These are phyloP conservation scores for Penicillium odoratum DNA, from an alignment of 495 filamentous ascomycete genomes.

Conservation along the genomic window DNA sequence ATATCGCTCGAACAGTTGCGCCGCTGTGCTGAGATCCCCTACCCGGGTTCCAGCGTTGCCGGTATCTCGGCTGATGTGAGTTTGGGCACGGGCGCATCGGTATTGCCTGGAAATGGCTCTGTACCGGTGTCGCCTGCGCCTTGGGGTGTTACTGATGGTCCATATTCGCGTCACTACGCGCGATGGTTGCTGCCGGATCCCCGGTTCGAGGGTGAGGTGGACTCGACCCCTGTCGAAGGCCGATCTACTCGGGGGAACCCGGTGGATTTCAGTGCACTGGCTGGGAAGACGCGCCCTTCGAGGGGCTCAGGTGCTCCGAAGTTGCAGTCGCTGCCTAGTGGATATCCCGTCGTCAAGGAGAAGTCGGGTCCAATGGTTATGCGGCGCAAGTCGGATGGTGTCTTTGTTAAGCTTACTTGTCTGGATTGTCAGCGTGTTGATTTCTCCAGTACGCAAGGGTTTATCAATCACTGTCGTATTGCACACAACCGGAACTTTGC, in stretches of 20 bases:
- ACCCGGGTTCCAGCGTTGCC: conserved; percentile 65
- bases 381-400: conserved; percentile 59
- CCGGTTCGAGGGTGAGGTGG: conserved; percentile 69
- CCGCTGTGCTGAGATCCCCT: conserved; percentile 87
- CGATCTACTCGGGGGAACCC: conserved; percentile 74
- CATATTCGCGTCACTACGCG: conserved; percentile 90
- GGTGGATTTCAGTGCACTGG: conserved; percentile 52
- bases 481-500: conserved; percentile 87
- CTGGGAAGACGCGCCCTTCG: conserved; percentile 61
- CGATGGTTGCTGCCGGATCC: conserved; percentile 91
- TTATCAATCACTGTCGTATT: conserved; percentile 98
- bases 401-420: conserved; percentile 79
- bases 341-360: conserved; percentile 69
- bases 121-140: conserved; percentile 69
- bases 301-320: conserved; percentile 60
- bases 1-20: conserved; percentile 92
- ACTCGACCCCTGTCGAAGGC: conserved; percentile 50
- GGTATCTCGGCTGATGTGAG: conserved; percentile 64
- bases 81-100: conserved; percentile 66
- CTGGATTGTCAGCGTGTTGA: conserved; percentile 83
- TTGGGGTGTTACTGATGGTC: conserved; percentile 86
- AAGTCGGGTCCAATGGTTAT: conserved; percentile 61
- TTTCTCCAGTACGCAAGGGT: conserved; percentile 93
- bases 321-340: conserved; percentile 70
- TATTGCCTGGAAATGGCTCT: conserved; percentile 57